A percentile compares a stretch with the other conserved stretches of the same genome.
phyloP scores from a whole-genome alignment of 805 yeast genomes.

The Cyberlindnera euphorbiiphila region DNA sequence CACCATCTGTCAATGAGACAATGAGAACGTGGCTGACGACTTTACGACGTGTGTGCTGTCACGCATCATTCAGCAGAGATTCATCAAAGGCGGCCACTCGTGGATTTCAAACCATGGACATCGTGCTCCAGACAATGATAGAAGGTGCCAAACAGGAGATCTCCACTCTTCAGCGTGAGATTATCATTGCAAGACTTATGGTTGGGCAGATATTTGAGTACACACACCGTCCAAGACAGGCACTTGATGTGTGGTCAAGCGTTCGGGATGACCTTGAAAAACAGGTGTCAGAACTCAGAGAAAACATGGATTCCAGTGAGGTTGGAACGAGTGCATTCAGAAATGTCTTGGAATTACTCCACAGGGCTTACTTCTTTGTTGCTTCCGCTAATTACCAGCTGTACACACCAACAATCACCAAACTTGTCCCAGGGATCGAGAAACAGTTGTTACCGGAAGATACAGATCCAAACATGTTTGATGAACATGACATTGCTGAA shows the following conservation, averaged over 20 bases:
- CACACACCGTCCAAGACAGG: conserved; percentile 44
- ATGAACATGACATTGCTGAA: conserved; percentile 4
- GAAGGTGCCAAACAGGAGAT: conserved; percentile 50
- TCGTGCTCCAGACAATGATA: conserved; percentile 63
- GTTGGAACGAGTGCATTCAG: conserved; percentile 29
- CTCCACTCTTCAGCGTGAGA: conserved; percentile 43
- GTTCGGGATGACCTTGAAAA: conserved; percentile 24
- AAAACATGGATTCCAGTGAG: conserved; percentile 22
- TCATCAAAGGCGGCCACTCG: neutral
- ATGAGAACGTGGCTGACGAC: conserved; percentile 68
- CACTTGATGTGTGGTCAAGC: conserved; percentile 43
- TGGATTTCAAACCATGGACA: conserved; percentile 50
- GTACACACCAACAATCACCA: conserved; percentile 32
- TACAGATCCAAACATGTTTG: conserved; percentile 15
- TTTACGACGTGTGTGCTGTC: conserved; percentile 79
- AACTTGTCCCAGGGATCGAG: conserved; percentile 28
- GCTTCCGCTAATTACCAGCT: conserved; percentile 70
- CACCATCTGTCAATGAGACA: conserved; percentile 36
- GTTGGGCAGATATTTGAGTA: conserved; percentile 70
- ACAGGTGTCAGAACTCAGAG: conserved; percentile 9
- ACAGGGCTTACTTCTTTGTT: conserved; percentile 71
- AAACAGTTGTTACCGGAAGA: conserved; percentile 12
- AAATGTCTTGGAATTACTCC: conserved; percentile 56
- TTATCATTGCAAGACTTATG: conserved; percentile 44
- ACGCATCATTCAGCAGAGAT: conserved; percentile 47